phyloP scores from a whole-genome alignment of 192 early-diverging fungal genomes.

The Bifiguratus adelaidae region DNA sequence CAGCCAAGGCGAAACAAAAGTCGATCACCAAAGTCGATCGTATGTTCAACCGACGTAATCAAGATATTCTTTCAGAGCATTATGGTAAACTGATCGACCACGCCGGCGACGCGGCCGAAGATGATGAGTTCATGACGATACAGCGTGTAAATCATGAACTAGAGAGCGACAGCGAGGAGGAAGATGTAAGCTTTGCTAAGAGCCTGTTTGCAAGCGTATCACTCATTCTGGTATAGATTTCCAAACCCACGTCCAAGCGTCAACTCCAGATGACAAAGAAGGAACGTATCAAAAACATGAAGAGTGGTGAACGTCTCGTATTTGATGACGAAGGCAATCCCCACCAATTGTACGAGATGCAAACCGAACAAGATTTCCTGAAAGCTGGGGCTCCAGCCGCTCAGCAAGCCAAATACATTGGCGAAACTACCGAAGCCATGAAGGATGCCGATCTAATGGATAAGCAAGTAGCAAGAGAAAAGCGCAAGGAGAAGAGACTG shows the following conservation, averaged over 20 bases:
- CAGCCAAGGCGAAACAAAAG: constrained; percentile 3
- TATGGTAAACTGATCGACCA: constrained; percentile 78
- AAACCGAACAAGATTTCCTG: constrained; percentile 74
- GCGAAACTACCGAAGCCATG: constrained; percentile 56
- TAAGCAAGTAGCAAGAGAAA: constrained; percentile 54
- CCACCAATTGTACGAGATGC: constrained; percentile 65
- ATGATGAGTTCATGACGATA: constrained; percentile 77
- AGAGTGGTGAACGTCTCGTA: constrained; percentile 60
- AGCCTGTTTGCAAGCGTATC: not conserved
- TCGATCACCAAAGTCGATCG: constrained; percentile 79
- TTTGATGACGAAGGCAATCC: constrained; percentile 93
- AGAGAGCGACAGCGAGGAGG: constrained; percentile 30
- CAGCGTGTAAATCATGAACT: constrained; percentile 77
- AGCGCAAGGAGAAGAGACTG: constrained; percentile 55
- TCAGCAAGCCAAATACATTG: constrained; percentile 61
- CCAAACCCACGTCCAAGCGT: constrained; percentile 28
- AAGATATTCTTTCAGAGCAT: constrained; percentile 81
- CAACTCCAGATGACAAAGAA: constrained; percentile 43
- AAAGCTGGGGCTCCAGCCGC: constrained; percentile 52
- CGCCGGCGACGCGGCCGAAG: constrained; percentile 42
- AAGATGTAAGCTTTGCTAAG: constrained; percentile 10
- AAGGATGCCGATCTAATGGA: constrained; percentile 69
- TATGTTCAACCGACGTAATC: constrained; percentile 91
- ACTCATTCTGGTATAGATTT: not conserved
- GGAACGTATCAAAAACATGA: constrained; percentile 62